Conservation (phyloP, 1,284 basidiomycete genomes). For the Moniliophthora roreri region DNA sequence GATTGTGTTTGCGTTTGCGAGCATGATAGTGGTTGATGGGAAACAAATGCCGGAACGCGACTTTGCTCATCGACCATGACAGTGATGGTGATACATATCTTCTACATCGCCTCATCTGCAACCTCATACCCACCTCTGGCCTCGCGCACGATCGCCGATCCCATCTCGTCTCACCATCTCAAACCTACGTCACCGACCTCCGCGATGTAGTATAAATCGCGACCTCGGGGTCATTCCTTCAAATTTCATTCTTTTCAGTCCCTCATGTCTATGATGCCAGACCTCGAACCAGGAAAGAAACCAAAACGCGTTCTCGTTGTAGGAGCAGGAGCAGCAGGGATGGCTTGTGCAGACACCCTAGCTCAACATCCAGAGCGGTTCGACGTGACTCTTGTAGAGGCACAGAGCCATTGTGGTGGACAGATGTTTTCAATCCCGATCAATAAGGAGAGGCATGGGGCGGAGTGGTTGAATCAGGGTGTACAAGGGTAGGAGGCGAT, state of each 20-base stretch:
- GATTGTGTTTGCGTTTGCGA: conserved; percentile 58
- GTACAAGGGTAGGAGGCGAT: conserved; percentile 30
- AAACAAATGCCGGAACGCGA: too few species aligned
- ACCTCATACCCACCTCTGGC: too few species aligned
- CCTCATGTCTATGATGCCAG: background rate
- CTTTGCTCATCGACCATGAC: too few species aligned
- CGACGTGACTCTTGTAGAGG: conserved; percentile 39
- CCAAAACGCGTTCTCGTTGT: conserved; percentile 38
- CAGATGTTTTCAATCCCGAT: conserved; percentile 41
- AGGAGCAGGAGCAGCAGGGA: conserved; percentile 45
- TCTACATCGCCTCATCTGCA: too few species aligned
- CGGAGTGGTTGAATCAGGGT: conserved; percentile 38
- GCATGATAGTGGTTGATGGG: conserved; percentile 40
- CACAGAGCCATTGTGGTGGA: conserved; percentile 40
- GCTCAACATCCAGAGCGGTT: conserved; percentile 38
- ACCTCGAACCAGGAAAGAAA: conserved; percentile 2
- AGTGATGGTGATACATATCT: too few species aligned
- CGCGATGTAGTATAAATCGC: too few species aligned
- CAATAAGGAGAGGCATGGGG: conserved; percentile 32
- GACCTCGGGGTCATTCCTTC: too few species aligned
- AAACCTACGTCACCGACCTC: too few species aligned
- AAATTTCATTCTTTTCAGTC: background rate
- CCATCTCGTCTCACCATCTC: too few species aligned
- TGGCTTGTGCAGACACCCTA: conserved; percentile 39
- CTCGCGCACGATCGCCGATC: too few species aligned